Conservation (phyloP, 768 basidiomycete species). For the Phylloporus scabripes region DNA sequence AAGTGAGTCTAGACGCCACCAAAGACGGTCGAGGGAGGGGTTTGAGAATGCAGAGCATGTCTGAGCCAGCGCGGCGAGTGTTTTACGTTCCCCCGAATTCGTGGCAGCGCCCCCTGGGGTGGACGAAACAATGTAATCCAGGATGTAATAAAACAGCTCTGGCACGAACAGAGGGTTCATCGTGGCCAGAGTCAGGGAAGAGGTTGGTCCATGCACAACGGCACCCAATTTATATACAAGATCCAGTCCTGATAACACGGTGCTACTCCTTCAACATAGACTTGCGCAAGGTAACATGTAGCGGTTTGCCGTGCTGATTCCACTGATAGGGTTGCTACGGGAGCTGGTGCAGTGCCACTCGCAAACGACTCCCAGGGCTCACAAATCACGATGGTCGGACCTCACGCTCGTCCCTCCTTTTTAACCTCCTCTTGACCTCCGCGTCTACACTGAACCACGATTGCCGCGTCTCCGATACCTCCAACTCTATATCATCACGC, state of each 20-base stretch:
- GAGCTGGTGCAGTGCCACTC: too few species aligned
- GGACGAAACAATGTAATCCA: background rate
- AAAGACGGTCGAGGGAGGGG: constrained; percentile 4
- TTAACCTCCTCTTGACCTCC: background rate
- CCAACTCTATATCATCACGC: background rate
- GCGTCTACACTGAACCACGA: background rate
- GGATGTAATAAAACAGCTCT: background rate
- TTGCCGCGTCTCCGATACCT: background rate
- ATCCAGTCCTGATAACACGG: too few species aligned
- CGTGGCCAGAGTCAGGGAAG: background rate
- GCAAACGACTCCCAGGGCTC: too few species aligned
- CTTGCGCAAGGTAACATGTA: too few species aligned
- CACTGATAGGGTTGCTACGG: too few species aligned
- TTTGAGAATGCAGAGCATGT: constrained; percentile 4
- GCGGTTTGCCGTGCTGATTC: too few species aligned
- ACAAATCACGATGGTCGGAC: too few species aligned
- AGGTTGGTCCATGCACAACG: too few species aligned
- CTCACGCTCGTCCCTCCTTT: background rate
- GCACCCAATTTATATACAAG: too few species aligned
- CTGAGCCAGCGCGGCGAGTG: background rate
- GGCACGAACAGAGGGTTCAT: background rate
- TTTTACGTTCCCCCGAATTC: background rate
- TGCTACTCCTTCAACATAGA: too few species aligned
- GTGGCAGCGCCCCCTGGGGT: background rate
- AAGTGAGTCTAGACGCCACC: constrained; percentile 3